A percentile compares a stretch with the other conserved stretches of the same genome.
Conservation (phyloP, 2,329 filamentous ascomycete species). For the Diaporthe sp. region DNA sequence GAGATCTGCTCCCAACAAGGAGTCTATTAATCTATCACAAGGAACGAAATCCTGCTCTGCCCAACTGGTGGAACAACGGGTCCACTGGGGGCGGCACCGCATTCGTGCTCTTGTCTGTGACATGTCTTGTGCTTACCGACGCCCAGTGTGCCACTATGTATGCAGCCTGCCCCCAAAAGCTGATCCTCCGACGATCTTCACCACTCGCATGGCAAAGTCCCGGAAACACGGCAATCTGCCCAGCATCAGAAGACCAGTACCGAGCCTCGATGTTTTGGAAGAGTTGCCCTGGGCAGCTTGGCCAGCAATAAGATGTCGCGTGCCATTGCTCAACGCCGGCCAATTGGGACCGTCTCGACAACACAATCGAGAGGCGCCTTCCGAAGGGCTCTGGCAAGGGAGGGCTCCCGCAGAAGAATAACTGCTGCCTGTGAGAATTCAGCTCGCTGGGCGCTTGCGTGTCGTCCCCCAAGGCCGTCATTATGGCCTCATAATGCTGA, state of each 20-base stretch:
- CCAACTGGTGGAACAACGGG: neutral
- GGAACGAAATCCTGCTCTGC: neutral
- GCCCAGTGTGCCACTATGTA: neutral
- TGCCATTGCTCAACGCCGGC: neutral
- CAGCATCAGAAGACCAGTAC: neutral
- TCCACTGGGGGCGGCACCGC: neutral
- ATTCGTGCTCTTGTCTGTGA: neutral
- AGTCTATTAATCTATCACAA: neutral
- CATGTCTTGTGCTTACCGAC: conserved; percentile 8
- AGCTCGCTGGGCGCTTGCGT: neutral
- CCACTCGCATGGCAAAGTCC: neutral
- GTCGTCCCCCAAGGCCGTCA: neutral
- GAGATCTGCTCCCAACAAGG: neutral
- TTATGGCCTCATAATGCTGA: neutral
- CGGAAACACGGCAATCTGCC: conserved; percentile 16
- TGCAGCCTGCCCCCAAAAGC: neutral
- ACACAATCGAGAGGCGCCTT: neutral
- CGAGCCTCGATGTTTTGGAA: neutral
- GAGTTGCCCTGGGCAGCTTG: neutral
- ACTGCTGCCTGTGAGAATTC: neutral
- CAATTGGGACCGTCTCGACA: too few species aligned
- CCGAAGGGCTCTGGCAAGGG: neutral
- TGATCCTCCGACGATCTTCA: conserved; percentile 8
- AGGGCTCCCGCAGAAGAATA: neutral
- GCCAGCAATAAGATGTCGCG: neutral